Conservation (phyloP, 768 basidiomycete genomes). For the Mrakia gelida region DNA sequence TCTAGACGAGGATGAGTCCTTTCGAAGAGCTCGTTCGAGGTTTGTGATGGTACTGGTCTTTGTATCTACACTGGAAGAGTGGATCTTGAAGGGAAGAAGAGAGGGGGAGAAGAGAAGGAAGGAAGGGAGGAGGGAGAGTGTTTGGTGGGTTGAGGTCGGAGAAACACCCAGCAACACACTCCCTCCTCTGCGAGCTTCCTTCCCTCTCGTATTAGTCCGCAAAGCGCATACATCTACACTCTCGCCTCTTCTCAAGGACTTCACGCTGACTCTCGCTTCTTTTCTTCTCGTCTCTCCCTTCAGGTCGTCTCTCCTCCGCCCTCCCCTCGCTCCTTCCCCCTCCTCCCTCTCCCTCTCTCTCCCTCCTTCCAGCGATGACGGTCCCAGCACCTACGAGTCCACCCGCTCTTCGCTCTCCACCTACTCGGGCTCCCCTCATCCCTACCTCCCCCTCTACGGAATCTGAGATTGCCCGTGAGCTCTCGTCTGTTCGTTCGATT, state of each 20-base stretch:
- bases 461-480: constrained; percentile 27
- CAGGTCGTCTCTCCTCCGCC: not conserved
- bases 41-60: too few relatives aligned
- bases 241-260: not conserved
- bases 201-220: too few relatives aligned
- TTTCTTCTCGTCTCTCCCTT: not conserved
- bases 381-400: not conserved
- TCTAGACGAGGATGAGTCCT: not conserved
- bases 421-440: not conserved
- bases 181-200: too few relatives aligned
- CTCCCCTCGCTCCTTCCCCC: not conserved
- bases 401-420: not conserved
- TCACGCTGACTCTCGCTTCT: not conserved
- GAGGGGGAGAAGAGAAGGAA: too few relatives aligned
- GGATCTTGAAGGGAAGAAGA: too few relatives aligned
- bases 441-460: constrained; percentile 20
- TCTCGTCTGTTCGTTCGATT: constrained; percentile 31
- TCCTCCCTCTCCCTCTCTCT: not conserved
- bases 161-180: too few relatives aligned
- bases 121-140: too few relatives aligned
- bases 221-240: too few relatives aligned
- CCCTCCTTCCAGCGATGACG: not conserved
- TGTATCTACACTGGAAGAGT: too few relatives aligned
- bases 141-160: too few relatives aligned
- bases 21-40: too few relatives aligned